A percentile compares a stretch with the other conserved stretches of the same genome.
Evolutionary conservation across 2,329 filamentous ascomycete genomes (phyloP).

Genomic region (Orbilia quercus): DNA sequence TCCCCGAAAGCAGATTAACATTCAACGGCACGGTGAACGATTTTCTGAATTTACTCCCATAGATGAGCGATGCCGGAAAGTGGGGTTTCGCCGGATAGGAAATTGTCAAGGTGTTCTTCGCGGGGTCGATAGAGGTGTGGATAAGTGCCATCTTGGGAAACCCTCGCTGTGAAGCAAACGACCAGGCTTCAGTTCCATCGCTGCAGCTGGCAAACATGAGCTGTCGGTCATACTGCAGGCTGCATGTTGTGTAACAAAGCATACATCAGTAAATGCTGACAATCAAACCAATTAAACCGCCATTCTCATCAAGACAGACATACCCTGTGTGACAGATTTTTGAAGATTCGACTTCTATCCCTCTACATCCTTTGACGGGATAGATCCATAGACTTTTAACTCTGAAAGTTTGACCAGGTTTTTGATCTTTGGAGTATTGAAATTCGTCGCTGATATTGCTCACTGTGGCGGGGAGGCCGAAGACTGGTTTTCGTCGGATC

Average conservation of each 20-base stretch:
- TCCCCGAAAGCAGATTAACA: slow-evolving; percentile 65
- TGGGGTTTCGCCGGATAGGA: slow-evolving; percentile 56
- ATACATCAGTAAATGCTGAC: not conserved
- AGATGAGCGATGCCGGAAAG: slow-evolving; percentile 45
- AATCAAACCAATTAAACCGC: not conserved
- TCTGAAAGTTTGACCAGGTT: slow-evolving; percentile 63
- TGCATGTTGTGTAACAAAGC: slow-evolving; percentile 50
- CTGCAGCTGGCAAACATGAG: slow-evolving; percentile 75
- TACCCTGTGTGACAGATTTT: slow-evolving; percentile 67
- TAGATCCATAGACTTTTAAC: slow-evolving; percentile 81
- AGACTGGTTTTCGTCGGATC: slow-evolving; percentile 26
- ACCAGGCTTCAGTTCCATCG: slow-evolving; percentile 69
- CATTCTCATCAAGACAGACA: not conserved
- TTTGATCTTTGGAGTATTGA: slow-evolving; percentile 63
- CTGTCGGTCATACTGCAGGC: slow-evolving; percentile 79
- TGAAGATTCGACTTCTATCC: slow-evolving; percentile 77
- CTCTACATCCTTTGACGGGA: slow-evolving; percentile 83
- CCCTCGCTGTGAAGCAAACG: slow-evolving; percentile 76
- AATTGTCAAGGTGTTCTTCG: slow-evolving; percentile 52
- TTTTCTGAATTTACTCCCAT: slow-evolving; percentile 67
- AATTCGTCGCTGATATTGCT: slow-evolving; percentile 71
- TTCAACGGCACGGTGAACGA: slow-evolving; percentile 75
- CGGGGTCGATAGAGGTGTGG: slow-evolving; percentile 67
- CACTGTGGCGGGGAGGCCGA: slow-evolving; percentile 29
- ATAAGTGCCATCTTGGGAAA: slow-evolving; percentile 78